Percentiles rank a stretch among this genome's conserved stretches.
These are phyloP conservation scores for Quercus berberidifolia DNA, from an alignment of 306 rosid genomes.

Conservation along the genomic window DNA sequence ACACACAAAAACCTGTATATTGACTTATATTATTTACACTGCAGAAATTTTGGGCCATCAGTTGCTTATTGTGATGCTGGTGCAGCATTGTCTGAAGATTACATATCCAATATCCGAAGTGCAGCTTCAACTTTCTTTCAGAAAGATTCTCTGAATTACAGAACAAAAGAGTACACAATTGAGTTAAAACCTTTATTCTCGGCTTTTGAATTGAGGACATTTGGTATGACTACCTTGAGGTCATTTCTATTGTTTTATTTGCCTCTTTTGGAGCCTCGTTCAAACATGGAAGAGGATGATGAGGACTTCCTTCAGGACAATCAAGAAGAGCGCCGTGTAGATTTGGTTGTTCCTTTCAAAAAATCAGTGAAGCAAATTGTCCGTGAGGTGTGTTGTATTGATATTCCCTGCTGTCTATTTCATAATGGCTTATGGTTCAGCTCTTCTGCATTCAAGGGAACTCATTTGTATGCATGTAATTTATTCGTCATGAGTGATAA, in stretches of 20 bases:
- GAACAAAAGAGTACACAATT: conserved; percentile 53
- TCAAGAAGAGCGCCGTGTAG: conserved; percentile 33
- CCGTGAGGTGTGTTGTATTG: conserved; percentile 62
- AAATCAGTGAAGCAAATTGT: conserved; percentile 80
- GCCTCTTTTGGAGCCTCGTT: conserved; percentile 79
- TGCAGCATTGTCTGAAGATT: conserved; percentile 46
- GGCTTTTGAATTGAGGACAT: conserved; percentile 55
- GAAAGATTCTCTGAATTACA: conserved; percentile 44
- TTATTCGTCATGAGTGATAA: background rate
- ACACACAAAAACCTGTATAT: background rate
- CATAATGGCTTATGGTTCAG: background rate
- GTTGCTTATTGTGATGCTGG: conserved; percentile 79
- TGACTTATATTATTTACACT: conserved; percentile 26
- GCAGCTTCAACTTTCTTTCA: conserved; percentile 45
- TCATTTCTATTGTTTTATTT: conserved; percentile 65
- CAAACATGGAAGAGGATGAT: conserved; percentile 66
- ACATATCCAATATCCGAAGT: conserved; percentile 32
- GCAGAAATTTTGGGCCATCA: conserved; percentile 54
- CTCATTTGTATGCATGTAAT: background rate
- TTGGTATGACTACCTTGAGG: conserved; percentile 61
- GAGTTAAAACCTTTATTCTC: conserved; percentile 74
- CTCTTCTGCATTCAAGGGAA: conserved; percentile 2
- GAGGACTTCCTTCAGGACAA: conserved; percentile 48
- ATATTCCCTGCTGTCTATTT: conserved; percentile 1
- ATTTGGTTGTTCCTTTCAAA: conserved; percentile 68